These are phyloP conservation scores for Talaromyces sp. DNA, from an alignment of 2,329 filamentous ascomycete species.

Conservation along the genomic window DNA sequence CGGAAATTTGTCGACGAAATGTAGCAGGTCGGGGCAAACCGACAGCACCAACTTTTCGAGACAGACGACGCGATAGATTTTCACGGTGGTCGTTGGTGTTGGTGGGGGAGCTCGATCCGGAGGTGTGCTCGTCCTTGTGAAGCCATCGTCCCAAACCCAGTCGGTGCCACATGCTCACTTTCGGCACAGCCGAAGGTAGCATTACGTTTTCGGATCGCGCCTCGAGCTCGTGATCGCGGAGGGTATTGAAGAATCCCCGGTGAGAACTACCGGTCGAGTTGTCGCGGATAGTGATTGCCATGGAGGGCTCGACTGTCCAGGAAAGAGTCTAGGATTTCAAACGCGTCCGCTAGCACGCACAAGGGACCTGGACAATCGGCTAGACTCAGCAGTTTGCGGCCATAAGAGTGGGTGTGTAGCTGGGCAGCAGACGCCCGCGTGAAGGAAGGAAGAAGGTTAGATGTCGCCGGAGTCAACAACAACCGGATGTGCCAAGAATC, in stretches of 20 bases:
- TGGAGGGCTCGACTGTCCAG: slow-evolving; percentile 15
- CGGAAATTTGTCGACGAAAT: slow-evolving; percentile 78
- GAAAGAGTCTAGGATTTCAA: slow-evolving; percentile 1
- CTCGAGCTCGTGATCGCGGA: slow-evolving; percentile 13
- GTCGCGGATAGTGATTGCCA: slow-evolving; percentile 19
- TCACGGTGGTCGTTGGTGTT: slow-evolving; percentile 11
- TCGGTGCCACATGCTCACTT: slow-evolving; percentile 47
- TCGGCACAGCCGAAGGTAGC: slow-evolving; percentile 19
- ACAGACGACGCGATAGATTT: slow-evolving; percentile 35
- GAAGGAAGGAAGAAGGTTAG: background rate
- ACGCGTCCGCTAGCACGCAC: slow-evolving; percentile 17
- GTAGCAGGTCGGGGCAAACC: slow-evolving; percentile 73
- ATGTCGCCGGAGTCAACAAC: slow-evolving; percentile 1
- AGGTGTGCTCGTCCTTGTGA: slow-evolving; percentile 37
- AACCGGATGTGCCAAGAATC: background rate
- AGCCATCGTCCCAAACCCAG: slow-evolving; percentile 42
- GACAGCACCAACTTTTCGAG: slow-evolving; percentile 60
- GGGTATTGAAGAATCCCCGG: slow-evolving; percentile 10
- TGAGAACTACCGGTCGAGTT: slow-evolving; percentile 17
- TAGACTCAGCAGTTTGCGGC: slow-evolving; percentile 14
- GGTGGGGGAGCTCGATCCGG: slow-evolving; percentile 27
- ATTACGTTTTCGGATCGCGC: background rate
- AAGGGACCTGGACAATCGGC: slow-evolving; percentile 18
- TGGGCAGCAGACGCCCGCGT: slow-evolving; percentile 15
- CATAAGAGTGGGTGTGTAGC: slow-evolving; percentile 17